Evolutionary conservation across 2,329 filamentous ascomycete species (phyloP), one percentile per base, ranked within the genome.

Genomic region (Geosmithia flava): DNA sequence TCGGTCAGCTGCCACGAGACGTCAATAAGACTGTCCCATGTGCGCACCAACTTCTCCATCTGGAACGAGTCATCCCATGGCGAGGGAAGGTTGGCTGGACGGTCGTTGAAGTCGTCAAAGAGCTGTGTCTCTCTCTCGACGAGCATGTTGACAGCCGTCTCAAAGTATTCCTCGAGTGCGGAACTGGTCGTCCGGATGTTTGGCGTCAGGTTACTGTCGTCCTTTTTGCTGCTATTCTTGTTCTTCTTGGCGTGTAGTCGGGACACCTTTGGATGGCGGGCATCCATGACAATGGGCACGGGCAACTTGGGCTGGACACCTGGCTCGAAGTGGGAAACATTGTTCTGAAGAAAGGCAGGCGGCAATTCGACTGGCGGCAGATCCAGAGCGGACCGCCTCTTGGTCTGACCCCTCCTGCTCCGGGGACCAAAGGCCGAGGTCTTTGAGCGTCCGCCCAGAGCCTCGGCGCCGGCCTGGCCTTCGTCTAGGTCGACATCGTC

Each of bases 21-120:
- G 48, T 67, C 65, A 43, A 66, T 52, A 19, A 66, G 58, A 62
- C 64, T 65, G 42, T 64, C 62, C 51, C 59, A 60, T 15, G 58
- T 33, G 30, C 58, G 53, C 16, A 54, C 45, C 3, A 57, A 49
- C 23, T 47, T 54, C 29, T 54, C 54, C 29, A 59, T 55, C 3
- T 39, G 27, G 19, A 23, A 30, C 29, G 50, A 23, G 41, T 49
- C 15, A 47, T 48, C 42, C 47, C 47, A 48, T 10, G 17, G 43
- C 16, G 42, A 45, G 2, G 47, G 37, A 11, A 10, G 10, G 17
- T 17, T 19, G 40, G 33, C 20, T 11, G 46, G 23, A 16, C 30
- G 47, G 30, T 45, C n/a, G 27, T 29, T 27, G 20, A 47, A 44
- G 15, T 47, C 33, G 20, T n/a, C 29, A 11, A 37, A 20, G 13